Percentiles rank a stretch among this genome's conserved stretches.
Evolutionary conservation across 2,329 filamentous ascomycete species (phyloP).

Genomic region (Ceratocystis destructans): DNA sequence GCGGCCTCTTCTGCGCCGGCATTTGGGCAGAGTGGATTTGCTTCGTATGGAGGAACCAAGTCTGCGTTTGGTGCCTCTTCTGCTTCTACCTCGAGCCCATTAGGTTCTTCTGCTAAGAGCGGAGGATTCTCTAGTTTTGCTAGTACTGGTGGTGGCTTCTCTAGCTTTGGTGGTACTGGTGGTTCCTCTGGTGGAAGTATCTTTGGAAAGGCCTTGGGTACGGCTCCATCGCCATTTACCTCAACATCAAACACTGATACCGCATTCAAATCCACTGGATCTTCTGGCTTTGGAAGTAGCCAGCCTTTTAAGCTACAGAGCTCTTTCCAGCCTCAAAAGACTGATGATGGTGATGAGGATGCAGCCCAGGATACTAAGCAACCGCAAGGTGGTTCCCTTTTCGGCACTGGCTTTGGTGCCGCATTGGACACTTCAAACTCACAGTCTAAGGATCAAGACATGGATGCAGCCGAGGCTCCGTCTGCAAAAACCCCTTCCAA

Average conservation of each 20-base stretch:
- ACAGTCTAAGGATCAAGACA: constrained; percentile 37
- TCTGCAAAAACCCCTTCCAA: constrained; percentile 29
- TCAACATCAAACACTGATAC: constrained; percentile 22
- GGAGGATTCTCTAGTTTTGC: constrained; percentile 42
- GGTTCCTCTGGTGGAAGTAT: constrained; percentile 18
- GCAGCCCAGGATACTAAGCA: constrained; percentile 26
- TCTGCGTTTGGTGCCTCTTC: constrained; percentile 20
- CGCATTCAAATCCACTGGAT: constrained; percentile 26
- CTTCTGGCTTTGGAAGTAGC: constrained; percentile 29
- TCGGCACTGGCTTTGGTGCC: constrained; percentile 47
- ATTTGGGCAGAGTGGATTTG: constrained; percentile 34
- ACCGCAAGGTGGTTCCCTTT: constrained; percentile 34
- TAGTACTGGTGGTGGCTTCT: constrained; percentile 41
- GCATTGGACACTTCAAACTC: constrained; percentile 37
- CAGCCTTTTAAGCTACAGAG: constrained; percentile 52
- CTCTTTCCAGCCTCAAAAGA: constrained; percentile 52
- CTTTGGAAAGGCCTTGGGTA: constrained; percentile 23
- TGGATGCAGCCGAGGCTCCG: constrained; percentile 31
- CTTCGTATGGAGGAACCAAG: constrained; percentile 35
- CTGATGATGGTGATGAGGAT: constrained; percentile 48
- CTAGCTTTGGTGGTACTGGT: constrained; percentile 31
- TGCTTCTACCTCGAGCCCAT: constrained; percentile 20
- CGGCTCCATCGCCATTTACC: constrained; percentile 22
- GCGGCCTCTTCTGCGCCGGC: constrained; percentile 25
- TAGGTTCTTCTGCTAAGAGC: constrained; percentile 24